phyloP scores from a whole-genome alignment of 352 stramenopile genomes.

The Lagenidium giganteum region DNA sequence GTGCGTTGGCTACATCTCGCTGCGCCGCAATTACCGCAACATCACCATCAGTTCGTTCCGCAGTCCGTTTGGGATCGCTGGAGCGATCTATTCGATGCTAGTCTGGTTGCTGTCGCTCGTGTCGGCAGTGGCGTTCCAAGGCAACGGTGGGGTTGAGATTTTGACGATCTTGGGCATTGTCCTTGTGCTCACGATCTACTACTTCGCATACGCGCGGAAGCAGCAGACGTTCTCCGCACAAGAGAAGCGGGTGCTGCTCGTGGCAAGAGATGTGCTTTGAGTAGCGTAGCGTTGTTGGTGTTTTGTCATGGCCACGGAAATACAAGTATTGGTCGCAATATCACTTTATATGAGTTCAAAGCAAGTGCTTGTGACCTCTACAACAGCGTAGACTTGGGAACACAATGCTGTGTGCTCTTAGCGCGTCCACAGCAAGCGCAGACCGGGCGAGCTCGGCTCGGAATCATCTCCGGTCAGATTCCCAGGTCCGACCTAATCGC shows the following conservation, averaged over 20 bases:
- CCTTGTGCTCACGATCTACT: conserved; percentile 4
- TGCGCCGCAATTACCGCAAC: conserved; percentile 12
- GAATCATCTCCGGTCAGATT: too few relatives aligned
- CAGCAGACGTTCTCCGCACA: conserved; percentile 19
- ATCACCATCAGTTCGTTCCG: conserved; percentile 10
- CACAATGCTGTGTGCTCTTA: too few relatives aligned
- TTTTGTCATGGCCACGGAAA: too few relatives aligned
- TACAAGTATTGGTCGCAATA: too few relatives aligned
- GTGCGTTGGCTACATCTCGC: conserved; percentile 20
- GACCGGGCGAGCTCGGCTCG: too few relatives aligned
- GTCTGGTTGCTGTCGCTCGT: conserved; percentile 12
- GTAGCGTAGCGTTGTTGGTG: too few relatives aligned
- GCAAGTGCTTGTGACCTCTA: too few relatives aligned
- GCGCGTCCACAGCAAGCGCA: too few relatives aligned
- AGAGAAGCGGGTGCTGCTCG: conserved; percentile 17
- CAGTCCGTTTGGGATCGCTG: conserved; percentile 12
- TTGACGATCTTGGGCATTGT: conserved; percentile 3
- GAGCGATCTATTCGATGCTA: conserved; percentile 6
- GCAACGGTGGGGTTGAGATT: conserved; percentile 5
- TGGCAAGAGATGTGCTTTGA: too few relatives aligned
- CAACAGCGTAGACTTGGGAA: too few relatives aligned
- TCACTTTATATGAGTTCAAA: too few relatives aligned
- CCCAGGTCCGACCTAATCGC: too few relatives aligned
- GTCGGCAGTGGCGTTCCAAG: conserved; percentile 9
- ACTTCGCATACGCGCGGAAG: conserved; percentile 13